Base-by-base conservation (phyloP, 2,329 filamentous ascomycete species). In the Didymosphaeria variabile region DNA sequence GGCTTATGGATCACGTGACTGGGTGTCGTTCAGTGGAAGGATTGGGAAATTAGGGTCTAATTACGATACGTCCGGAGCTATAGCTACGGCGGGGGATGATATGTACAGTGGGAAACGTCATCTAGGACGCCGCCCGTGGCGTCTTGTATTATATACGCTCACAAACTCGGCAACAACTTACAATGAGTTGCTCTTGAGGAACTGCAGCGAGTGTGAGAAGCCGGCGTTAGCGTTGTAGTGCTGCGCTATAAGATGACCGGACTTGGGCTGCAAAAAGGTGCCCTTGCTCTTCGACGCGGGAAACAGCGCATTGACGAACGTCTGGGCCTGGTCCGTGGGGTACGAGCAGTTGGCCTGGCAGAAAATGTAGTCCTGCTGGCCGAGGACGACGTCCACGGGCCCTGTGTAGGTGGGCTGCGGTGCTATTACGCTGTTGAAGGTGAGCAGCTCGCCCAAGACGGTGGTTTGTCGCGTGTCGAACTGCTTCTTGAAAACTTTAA, bases 391-490 rank as follows among this genome's bases (percentile, higher is more conserved):
- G 6, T 49, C 10, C 1, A 66, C 63, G n/a, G 60, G 60, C 32
- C 47, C 38, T 0, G 45, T 61, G 34, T 47, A 66, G 10, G 32
- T 21, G 2, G 60, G 17, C 42, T 55, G 38, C 1, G 60, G 63
- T 1, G 21, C 19, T 26, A 52, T 52, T 13, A 63, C 6, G 40
- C 54, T 49, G n/a, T 42, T 49, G 1, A 61, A 32, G 4, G 63
- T 66, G 7, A 66, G 21, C 3, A 42, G 46, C 38, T 66, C 60
- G 23, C 63, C 61, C n/a, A 66, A 29, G 13, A 52, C 52, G 19
- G 51, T 63, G 17, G 60, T 56, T n/a, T 59, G 51, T n/a, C 55
- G 55, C 7, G 57, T 57, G 19, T 62, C 21, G 50, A 62, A 60
- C 34, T 55, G 49, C 47, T 61, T 40, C 10, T 4, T 13, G 53